Percentiles rank a stretch among this genome's conserved stretches.
Evolutionary conservation across 2,329 filamentous ascomycete genomes (phyloP).

Genomic region (Aspergillus sp.): DNA sequence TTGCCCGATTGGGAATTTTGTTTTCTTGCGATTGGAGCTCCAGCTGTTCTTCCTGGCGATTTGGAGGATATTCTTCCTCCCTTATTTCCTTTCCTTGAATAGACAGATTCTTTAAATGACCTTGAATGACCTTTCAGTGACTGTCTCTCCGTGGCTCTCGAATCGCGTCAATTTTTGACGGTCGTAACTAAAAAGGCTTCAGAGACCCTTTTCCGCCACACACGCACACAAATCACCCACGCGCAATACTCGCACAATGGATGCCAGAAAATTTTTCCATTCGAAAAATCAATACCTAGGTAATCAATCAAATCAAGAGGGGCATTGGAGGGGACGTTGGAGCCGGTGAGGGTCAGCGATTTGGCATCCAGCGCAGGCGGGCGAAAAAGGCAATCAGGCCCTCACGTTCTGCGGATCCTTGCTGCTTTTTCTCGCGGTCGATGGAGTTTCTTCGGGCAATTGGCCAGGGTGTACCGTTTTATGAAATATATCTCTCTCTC

Average conservation of each 20-base stretch:
- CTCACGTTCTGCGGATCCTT: constrained; percentile 20
- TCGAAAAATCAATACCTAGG: background rate
- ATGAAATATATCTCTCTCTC: too few species aligned
- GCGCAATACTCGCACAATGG: background rate
- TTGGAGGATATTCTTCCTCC: too few species aligned
- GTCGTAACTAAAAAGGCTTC: too few species aligned
- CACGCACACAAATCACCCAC: constrained; percentile 1
- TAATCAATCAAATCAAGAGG: constrained; percentile 9
- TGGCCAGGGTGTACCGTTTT: too few species aligned
- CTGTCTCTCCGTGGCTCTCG: background rate
- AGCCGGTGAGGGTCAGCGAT: constrained; percentile 17
- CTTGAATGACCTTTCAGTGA: too few species aligned
- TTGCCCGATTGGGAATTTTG: constrained; percentile 15
- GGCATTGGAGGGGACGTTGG: constrained; percentile 7
- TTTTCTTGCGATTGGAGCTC: constrained; percentile 2
- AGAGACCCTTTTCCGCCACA: background rate
- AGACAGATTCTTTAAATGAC: too few species aligned
- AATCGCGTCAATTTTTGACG: background rate
- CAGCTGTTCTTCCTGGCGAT: background rate
- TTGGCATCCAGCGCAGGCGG: constrained; percentile 20
- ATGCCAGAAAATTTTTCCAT: background rate
- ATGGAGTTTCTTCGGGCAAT: too few species aligned
- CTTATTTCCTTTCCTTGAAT: constrained; percentile 1
- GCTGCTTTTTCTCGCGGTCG: constrained; percentile 1
- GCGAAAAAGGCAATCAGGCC: constrained; percentile 22